A percentile compares a stretch with the other conserved stretches of the same genome.
Evolutionary conservation across 2,329 filamentous ascomycete species (phyloP).

Genomic region (Trichoderma sp.): DNA sequence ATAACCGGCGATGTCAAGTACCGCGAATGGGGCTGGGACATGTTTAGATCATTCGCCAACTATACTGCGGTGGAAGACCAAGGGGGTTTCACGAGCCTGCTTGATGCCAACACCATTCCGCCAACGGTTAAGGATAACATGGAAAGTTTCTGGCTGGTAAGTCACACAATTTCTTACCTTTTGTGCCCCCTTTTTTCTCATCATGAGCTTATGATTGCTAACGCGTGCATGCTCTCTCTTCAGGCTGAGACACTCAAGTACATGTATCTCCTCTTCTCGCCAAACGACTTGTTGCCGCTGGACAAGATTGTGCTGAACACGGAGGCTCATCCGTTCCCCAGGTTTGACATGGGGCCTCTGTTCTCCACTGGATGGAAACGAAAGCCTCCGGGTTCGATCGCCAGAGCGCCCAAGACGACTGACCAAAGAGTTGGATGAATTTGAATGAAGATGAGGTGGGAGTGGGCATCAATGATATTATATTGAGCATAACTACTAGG

Average conservation of each 20-base stretch:
- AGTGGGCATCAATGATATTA: neutral
- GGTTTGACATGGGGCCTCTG: conserved; percentile 76
- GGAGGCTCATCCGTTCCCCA: conserved; percentile 86
- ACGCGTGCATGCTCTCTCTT: neutral
- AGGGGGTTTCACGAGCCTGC: conserved; percentile 79
- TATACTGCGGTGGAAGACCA: conserved; percentile 78
- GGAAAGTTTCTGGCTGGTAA: conserved; percentile 97
- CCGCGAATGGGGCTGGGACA: conserved; percentile 96
- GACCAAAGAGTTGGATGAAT: neutral
- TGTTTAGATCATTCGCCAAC: conserved; percentile 90
- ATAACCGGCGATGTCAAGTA: conserved; percentile 90
- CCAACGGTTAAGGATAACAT: conserved; percentile 80
- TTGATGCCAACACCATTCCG: conserved; percentile 72
- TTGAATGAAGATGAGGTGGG: neutral
- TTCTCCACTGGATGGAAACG: conserved; percentile 82
- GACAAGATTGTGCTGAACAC: conserved; percentile 93
- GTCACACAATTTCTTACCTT: conserved; percentile 35
- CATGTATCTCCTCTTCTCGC: conserved; percentile 91
- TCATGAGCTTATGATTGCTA: neutral
- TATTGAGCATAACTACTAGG: neutral
- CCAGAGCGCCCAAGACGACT: conserved; percentile 42
- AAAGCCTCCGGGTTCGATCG: conserved; percentile 58
- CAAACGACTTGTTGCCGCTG: conserved; percentile 77
- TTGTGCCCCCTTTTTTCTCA: neutral
- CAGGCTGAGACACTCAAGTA: conserved; percentile 97